Percentiles rank a stretch among this genome's conserved stretches.
Conservation (phyloP, 257 asterid genomes). For the Solanum verrucosum region DNA sequence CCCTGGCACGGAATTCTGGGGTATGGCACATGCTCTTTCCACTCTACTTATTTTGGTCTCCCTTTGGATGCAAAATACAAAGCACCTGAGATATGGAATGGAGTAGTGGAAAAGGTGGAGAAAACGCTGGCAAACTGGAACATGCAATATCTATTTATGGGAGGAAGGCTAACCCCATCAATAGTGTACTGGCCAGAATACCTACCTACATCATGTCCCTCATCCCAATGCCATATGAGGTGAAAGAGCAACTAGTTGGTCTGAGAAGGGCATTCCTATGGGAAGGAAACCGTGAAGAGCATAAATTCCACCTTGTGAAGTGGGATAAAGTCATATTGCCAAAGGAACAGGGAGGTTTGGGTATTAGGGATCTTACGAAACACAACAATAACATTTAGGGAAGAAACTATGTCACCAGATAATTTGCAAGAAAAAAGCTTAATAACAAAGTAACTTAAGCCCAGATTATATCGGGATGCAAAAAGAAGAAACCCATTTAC, state of each 20-base stretch:
- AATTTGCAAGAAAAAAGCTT: background rate
- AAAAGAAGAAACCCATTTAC: background rate
- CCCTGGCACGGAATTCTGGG: background rate
- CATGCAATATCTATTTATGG: background rate
- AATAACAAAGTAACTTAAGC: background rate
- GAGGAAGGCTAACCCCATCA: background rate
- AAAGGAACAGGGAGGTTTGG: background rate
- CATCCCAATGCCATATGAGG: background rate
- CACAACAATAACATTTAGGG: background rate
- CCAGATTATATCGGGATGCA: background rate
- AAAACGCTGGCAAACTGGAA: background rate
- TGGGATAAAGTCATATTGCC: background rate
- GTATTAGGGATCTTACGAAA: background rate
- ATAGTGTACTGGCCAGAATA: background rate
- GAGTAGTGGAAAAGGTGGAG: background rate
- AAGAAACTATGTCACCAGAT: background rate
- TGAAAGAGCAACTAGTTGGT: background rate
- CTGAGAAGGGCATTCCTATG: background rate
- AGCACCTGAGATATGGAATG: background rate
- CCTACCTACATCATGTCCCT: background rate
- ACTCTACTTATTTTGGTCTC: background rate
- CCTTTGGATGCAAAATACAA: background rate
- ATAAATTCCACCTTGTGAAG: background rate
- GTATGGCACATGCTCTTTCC: background rate
- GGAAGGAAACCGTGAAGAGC: background rate